phyloP scores from a whole-genome alignment of 2,329 filamentous ascomycete species.

The Colletotrichum incanum region DNA sequence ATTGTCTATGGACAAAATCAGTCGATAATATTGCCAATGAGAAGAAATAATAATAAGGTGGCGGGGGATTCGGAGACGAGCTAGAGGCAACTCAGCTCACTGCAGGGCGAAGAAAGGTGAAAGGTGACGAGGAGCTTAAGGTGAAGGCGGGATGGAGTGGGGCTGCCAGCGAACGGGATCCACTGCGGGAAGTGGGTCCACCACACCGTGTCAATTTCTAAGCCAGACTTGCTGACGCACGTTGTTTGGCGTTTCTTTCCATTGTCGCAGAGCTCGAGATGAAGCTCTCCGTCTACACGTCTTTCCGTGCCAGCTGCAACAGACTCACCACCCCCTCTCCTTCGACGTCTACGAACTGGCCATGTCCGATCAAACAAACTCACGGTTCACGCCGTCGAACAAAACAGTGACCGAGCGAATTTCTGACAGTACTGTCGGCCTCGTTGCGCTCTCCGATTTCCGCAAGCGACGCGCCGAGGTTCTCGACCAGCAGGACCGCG shows the following conservation, averaged over 20 bases:
- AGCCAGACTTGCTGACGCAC: background rate
- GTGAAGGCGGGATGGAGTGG: constrained; percentile 32
- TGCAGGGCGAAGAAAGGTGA: constrained; percentile 3
- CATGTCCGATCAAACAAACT: constrained; percentile 61
- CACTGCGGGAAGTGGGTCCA: constrained; percentile 34
- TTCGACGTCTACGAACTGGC: constrained; percentile 33
- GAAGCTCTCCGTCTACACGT: background rate
- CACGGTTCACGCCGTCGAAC: constrained; percentile 83
- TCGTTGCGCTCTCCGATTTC: constrained; percentile 93
- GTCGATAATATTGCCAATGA: background rate
- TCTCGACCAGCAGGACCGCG: constrained; percentile 90
- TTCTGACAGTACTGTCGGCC: constrained; percentile 89
- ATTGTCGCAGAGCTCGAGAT: background rate
- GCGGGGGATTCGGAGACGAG: constrained; percentile 28
- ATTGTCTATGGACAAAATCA: background rate
- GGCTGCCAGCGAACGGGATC: constrained; percentile 33
- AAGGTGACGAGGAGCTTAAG: constrained; percentile 8
- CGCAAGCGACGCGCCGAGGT: constrained; percentile 96
- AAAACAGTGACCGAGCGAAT: constrained; percentile 85
- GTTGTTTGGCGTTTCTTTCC: constrained; percentile 8
- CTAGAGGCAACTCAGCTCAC: constrained; percentile 27
- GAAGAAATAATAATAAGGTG: constrained; percentile 28
- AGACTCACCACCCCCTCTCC: background rate
- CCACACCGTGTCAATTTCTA: background rate
- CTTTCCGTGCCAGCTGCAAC: background rate